These are phyloP conservation scores for Mycena polygramma DNA, from an alignment of 768 basidiomycete genomes.

Conservation along the genomic window DNA sequence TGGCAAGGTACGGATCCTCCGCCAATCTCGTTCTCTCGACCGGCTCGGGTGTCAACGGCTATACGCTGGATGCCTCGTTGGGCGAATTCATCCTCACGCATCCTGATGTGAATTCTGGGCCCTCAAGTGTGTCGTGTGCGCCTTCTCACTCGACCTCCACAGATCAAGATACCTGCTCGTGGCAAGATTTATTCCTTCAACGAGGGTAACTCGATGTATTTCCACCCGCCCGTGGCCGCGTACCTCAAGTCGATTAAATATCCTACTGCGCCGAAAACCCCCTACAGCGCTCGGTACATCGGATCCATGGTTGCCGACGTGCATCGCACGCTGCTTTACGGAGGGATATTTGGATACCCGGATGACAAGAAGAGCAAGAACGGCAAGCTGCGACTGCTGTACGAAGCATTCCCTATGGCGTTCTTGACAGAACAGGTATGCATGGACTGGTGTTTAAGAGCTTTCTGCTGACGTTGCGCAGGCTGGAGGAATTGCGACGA, in stretches of 20 bases:
- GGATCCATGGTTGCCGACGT: conserved; percentile 99
- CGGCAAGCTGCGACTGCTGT: conserved; percentile 94
- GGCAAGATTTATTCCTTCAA: conserved; percentile 99
- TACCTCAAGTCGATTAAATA: conserved; percentile 95
- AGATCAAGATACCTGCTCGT: conserved; percentile 93
- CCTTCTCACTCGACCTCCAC: conserved; percentile 30
- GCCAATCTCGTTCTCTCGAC: conserved; percentile 97
- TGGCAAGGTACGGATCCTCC: conserved; percentile 83
- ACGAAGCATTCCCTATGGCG: conserved; percentile 99
- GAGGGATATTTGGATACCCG: conserved; percentile 99
- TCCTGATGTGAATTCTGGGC: conserved; percentile 75
- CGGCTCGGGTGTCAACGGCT: conserved; percentile 96
- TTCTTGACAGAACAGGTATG: conserved; percentile 92
- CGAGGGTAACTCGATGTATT: conserved; percentile 97
- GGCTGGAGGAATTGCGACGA: conserved; percentile 97
- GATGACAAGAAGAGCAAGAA: conserved; percentile 97
- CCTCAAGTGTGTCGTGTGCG: conserved; percentile 1
- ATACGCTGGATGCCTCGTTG: conserved; percentile 94
- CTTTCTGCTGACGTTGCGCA: conserved; percentile 47
- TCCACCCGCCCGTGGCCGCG: conserved; percentile 81
- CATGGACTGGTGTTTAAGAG: conserved; percentile 2
- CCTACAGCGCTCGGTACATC: conserved; percentile 94
- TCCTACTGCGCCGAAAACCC: conserved; percentile 80
- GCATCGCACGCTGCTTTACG: conserved; percentile 95
- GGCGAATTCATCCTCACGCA: conserved; percentile 99